These are phyloP conservation scores for Mycogone perniciosa DNA, from an alignment of 2,329 filamentous ascomycete species.

Conservation along the genomic window DNA sequence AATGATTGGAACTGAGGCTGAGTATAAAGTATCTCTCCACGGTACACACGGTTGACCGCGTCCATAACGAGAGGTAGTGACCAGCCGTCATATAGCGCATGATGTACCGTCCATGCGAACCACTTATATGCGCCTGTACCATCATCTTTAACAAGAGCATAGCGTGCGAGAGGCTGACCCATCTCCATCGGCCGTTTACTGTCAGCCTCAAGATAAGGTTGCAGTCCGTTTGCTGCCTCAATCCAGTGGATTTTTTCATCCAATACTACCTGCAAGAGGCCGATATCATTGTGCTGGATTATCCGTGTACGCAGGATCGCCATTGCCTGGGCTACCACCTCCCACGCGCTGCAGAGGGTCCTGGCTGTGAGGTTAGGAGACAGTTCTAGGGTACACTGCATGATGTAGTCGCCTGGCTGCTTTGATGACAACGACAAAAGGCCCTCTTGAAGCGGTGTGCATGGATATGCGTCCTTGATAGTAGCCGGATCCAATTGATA, in stretches of 20 bases:
- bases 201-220: neutral
- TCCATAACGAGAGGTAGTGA: too few species aligned
- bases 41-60: too few species aligned
- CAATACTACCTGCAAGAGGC: conserved; percentile 39
- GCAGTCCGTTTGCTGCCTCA: conserved; percentile 1
- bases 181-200: neutral
- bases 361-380: conserved; percentile 4
- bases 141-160: neutral
- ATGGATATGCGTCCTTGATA: conserved; percentile 31
- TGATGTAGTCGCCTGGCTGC: conserved; percentile 16
- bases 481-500: neutral
- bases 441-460: conserved; percentile 31
- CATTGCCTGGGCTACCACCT: neutral
- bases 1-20: too few species aligned
- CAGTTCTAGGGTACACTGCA: conserved; percentile 14
- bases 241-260: conserved; percentile 25
- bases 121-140: too few species aligned
- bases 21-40: too few species aligned
- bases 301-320: conserved; percentile 40
- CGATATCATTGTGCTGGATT: conserved; percentile 33
- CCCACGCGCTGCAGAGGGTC: conserved; percentile 14
- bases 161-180: conserved; percentile 2
- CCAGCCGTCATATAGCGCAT: too few species aligned
- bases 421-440: conserved; percentile 26
- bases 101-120: too few species aligned